Evolutionary conservation across 1,284 basidiomycete species (phyloP), one percentile per base, ranked within the genome.

Genomic region (Apiotrichum gracile): DNA sequence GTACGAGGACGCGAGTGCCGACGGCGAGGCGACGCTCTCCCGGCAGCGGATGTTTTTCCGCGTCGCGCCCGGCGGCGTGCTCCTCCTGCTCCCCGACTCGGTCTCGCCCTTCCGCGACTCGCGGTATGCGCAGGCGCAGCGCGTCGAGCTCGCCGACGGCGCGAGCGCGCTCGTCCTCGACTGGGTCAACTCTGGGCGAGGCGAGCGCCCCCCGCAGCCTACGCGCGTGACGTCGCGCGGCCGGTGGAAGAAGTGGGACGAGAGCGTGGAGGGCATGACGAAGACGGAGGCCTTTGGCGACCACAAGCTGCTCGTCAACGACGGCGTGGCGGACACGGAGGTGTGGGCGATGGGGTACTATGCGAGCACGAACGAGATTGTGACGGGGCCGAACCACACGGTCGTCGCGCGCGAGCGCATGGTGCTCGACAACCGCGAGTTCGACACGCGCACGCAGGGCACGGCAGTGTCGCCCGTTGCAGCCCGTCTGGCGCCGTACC

Each of bases 51-150:
- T 89, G 66, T 77, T 81, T 38, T 82, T 85, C 51, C 70, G 64
- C 8, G 74, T 93, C 39, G 70, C 77, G 1, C 64, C 81, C 1
- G 65, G 73, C 2, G 78, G 84, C 25, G 76, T 82, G 3, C 78
- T 94, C 39, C 81, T 90, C 62, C 80, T 94, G 48, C 81, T 97
- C n/a, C 91, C 91, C 1, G 87, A 91, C 62, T 87, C 90, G 14
- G 86, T 94, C 40, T 89, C 90, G n/a, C 93, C 90, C 68, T 97
- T 93, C 75, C 81, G 82, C 16, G 78, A 79, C n/a, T 86, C 91
- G 6, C 81, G 81, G 0, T 97, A 94, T 73, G 81, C 80, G 53
- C 92, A 96, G 70, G 76, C 79, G 0, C 91, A 97, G 76, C 79
- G 78, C 35, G 81, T 94, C 52, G 76, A 81, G 31, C 68, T 78